phyloP scores from a whole-genome alignment of 2,329 filamentous ascomycete species.

The Colletotrichum noveboracense region DNA sequence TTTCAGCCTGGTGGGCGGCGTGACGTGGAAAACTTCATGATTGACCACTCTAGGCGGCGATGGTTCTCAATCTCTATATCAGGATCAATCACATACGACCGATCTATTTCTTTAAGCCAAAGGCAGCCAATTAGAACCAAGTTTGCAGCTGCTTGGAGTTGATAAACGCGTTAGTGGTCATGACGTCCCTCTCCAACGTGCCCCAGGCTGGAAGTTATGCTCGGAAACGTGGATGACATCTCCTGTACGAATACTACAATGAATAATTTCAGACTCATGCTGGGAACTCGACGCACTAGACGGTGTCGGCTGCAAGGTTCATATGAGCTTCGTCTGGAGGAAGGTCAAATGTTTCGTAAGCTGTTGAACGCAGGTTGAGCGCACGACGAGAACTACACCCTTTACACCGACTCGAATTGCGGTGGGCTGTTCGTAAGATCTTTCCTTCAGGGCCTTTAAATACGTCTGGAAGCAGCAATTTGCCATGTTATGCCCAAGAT shows the following conservation, averaged over 20 bases:
- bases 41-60: not conserved
- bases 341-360: not conserved
- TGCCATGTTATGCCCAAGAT: not conserved
- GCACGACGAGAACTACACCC: not conserved
- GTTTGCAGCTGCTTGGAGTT: not conserved
- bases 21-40: not conserved
- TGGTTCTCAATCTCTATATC: not conserved
- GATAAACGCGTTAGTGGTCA: rapidly evolving
- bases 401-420: not conserved
- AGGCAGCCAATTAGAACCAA: not conserved
- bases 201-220: not conserved
- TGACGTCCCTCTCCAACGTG: not conserved
- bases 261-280: not conserved
- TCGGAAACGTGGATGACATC: not conserved
- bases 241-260: not conserved
- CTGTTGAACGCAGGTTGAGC: not conserved
- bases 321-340: not conserved
- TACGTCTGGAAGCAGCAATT: not conserved
- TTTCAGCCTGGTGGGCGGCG: too few species aligned
- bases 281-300: not conserved
- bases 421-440: not conserved
- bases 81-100: not conserved
- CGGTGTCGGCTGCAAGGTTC: not conserved
- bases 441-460: not conserved
- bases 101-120: not conserved